phyloP scores from a whole-genome alignment of 2,329 filamentous ascomycete species.

The Plenodomus biglobosus region DNA sequence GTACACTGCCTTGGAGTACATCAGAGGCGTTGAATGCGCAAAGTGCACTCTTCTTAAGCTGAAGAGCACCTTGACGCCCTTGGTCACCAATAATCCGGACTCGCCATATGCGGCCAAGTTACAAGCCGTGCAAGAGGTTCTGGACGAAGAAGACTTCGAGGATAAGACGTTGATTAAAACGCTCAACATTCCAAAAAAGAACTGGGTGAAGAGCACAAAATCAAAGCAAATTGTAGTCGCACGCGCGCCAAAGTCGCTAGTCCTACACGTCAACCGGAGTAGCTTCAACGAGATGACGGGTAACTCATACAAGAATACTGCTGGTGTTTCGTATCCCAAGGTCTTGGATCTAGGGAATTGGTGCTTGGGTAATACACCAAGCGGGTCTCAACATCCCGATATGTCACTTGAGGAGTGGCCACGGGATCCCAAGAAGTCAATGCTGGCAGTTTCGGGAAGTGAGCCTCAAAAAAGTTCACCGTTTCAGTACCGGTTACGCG shows the following conservation, averaged over 20 bases:
- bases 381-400: slow-evolving; percentile 29
- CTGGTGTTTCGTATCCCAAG: slow-evolving; percentile 74
- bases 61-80: slow-evolving; percentile 43
- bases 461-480: slow-evolving; percentile 39
- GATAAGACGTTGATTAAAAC: slow-evolving; percentile 54
- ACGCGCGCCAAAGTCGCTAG: slow-evolving; percentile 75
- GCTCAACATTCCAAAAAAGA: slow-evolving; percentile 57
- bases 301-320: slow-evolving; percentile 78
- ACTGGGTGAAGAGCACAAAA: slow-evolving; percentile 76
- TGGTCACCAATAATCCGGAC: slow-evolving; percentile 37
- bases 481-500: slow-evolving; percentile 71
- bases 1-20: slow-evolving; percentile 80
- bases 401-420: slow-evolving; percentile 66
- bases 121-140: slow-evolving; percentile 65
- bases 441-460: slow-evolving; percentile 59
- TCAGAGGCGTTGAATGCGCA: slow-evolving; percentile 86
- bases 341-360: slow-evolving; percentile 77
- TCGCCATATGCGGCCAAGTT: slow-evolving; percentile 58
- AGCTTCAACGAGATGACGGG: slow-evolving; percentile 85
- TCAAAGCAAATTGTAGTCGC: slow-evolving; percentile 87
- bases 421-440: slow-evolving; percentile 67
- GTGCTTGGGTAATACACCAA: slow-evolving; percentile 67
- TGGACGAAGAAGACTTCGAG: slow-evolving; percentile 75
- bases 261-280: slow-evolving; percentile 87
- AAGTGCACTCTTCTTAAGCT: slow-evolving; percentile 78